Conservation (phyloP, 768 basidiomycete genomes). For the Crassisporium funariophilum region DNA sequence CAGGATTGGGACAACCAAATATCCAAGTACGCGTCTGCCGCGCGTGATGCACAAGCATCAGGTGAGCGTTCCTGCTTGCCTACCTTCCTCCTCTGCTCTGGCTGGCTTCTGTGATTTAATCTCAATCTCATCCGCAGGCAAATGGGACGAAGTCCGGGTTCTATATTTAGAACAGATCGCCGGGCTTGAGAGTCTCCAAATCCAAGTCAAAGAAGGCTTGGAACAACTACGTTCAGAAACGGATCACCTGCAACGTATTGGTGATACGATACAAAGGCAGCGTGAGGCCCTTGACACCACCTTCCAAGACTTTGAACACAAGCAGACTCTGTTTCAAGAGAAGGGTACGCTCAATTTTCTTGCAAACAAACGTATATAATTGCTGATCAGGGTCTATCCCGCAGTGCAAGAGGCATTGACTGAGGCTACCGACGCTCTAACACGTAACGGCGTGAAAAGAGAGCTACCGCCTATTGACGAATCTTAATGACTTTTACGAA, state of each 20-base stretch:
- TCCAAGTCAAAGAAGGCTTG: constrained; percentile 50
- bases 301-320: constrained; percentile 45
- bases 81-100: constrained; percentile 3
- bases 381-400: background rate
- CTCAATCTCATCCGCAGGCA: constrained; percentile 40
- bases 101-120: background rate
- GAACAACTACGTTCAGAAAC: constrained; percentile 45
- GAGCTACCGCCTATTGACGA: constrained; percentile 29
- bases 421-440: constrained; percentile 40
- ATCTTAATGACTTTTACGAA: constrained; percentile 13
- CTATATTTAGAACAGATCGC: constrained; percentile 65
- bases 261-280: constrained; percentile 43
- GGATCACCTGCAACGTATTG: constrained; percentile 44
- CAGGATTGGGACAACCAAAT: constrained; percentile 60
- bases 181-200: constrained; percentile 57
- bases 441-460: constrained; percentile 28
- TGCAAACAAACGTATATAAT: background rate
- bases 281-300: constrained; percentile 39
- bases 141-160: constrained; percentile 59
- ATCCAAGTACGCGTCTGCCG: constrained; percentile 45
- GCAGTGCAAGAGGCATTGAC: constrained; percentile 45
- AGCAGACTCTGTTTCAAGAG: constrained; percentile 41
- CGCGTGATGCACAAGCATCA: constrained; percentile 40
- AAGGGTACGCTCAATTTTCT: constrained; percentile 37
- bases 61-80: constrained; percentile 23